Base-by-base conservation (phyloP, 75 land plant genomes). In the Pseudotsuga menziesii region DNA sequence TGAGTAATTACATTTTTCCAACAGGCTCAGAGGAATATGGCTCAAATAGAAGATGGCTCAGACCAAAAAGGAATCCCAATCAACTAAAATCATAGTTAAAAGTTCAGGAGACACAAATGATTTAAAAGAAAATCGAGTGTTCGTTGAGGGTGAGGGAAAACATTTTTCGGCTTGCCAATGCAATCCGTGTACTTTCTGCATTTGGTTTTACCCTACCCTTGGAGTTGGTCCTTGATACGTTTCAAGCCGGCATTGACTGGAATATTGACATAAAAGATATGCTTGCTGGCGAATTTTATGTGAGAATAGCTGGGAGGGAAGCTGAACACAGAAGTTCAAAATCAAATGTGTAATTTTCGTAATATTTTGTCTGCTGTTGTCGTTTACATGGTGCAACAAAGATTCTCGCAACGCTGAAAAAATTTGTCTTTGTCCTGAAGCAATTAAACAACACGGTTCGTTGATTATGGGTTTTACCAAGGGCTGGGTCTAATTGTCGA, bases 161-260 rank as follows among this genome's bases (percentile, higher is more conserved):
- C 58, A 92, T 97, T 52, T 97, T 95, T 79, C 78, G 98, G 62
- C 77, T 91, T 57, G 95, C 95, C 12, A 97, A 97, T 85, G 89
- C 93, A 26, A 73, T 97, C n/a, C 84, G 99, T 20, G 85, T 91
- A 9, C 86, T 97, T 59, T 83, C 88, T 64, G 80, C 79, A 52
- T 80, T 90, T 32, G 95, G 99, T 14, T 91, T 94, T 80, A 75
- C 44, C 58, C 55, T 97, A 5, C 80, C 88, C 39, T 70, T 88
- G 16, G 99, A 92, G 57, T 76, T 87, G n/a, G 81, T 97, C 61
- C 72, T 84, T 52, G 88, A 89, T 39, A 88, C 86, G 3, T 90
- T 86, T 36, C 83, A 91, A 58, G 78, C 83, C 36, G 94, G 98
- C 60, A 39, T 56, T 27, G 77, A 83, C 0, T 76, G 78, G 85